Conservation (phyloP, 768 basidiomycete species). For the Leucosporidium scottii region DNA sequence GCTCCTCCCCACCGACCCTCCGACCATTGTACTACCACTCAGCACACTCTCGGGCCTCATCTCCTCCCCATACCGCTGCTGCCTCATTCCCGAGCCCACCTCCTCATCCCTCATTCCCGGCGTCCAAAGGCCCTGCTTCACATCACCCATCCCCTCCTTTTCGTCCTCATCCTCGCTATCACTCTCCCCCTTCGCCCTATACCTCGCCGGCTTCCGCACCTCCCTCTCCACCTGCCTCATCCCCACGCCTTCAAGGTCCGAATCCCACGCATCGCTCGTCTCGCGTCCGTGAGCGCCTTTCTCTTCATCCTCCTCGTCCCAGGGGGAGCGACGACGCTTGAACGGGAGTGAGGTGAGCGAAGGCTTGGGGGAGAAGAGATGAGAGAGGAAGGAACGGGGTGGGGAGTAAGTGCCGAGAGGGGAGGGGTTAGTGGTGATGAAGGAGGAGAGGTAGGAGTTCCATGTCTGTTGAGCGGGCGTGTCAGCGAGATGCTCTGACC, state of each 20-base stretch:
- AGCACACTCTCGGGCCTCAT: too few relatives aligned
- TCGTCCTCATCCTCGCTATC: too few relatives aligned
- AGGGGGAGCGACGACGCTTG: not conserved
- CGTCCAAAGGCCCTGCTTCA: too few relatives aligned
- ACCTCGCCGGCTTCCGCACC: slow-evolving; percentile 11
- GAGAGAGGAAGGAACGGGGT: not conserved
- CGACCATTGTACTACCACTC: too few relatives aligned
- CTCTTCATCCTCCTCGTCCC: slow-evolving; percentile 4
- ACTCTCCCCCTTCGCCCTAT: not conserved
- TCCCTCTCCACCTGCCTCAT: slow-evolving; percentile 22
- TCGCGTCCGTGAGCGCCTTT: not conserved
- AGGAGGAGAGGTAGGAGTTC: slow-evolving; percentile 19
- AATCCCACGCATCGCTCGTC: not conserved
- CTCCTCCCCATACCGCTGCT: too few relatives aligned
- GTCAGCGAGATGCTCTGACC: too few relatives aligned
- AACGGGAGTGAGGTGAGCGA: slow-evolving; percentile 1
- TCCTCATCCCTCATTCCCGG: too few relatives aligned
- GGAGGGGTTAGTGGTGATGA: not conserved
- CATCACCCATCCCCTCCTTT: too few relatives aligned
- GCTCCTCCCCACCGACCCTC: slow-evolving; percentile 11
- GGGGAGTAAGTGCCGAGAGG: slow-evolving; percentile 7
- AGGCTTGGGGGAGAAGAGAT: not conserved
- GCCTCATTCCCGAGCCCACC: too few relatives aligned
- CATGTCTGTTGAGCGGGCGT: too few relatives aligned
- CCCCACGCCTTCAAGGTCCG: slow-evolving; percentile 23